These are phyloP conservation scores for Triangularia setosa DNA, from an alignment of 2,329 filamentous ascomycete genomes.

Conservation along the genomic window DNA sequence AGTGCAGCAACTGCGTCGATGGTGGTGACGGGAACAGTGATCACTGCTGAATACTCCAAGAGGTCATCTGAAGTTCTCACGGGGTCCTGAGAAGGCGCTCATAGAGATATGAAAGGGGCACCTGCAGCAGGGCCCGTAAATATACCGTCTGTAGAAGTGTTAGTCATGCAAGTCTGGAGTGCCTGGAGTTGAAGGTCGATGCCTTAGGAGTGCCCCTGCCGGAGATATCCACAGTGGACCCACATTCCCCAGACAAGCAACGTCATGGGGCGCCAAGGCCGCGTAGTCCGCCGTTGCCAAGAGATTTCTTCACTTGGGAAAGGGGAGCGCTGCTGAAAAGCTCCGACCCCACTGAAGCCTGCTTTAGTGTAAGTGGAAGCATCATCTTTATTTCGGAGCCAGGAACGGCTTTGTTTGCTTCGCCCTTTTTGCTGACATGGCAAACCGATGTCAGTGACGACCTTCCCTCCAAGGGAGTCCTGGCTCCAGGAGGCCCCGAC, in stretches of 20 bases:
- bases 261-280: not conserved
- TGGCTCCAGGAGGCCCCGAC: not conserved
- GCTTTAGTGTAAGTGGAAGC: not conserved
- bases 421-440: not conserved
- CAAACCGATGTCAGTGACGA: conserved; percentile 1
- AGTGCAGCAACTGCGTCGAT: not conserved
- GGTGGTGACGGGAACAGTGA: not conserved
- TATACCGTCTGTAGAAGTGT: not conserved
- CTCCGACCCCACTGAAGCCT: not conserved
- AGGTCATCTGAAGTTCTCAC: too few species aligned
- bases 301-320: not conserved
- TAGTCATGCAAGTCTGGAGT: not conserved
- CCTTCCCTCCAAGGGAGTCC: not conserved
- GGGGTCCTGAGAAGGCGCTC: too few species aligned
- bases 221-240: not conserved
- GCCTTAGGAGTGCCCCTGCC: not conserved
- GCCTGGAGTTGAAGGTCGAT: not conserved
- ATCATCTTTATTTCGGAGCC: not conserved
- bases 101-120: not conserved
- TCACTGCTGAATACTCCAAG: not conserved
- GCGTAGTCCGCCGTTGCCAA: not conserved
- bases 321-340: not conserved
- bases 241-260: not conserved
- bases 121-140: not conserved
- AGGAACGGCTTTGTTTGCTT: conserved; percentile 1